These are phyloP conservation scores for Lantana camara DNA, from an alignment of 257 asterid genomes.

Conservation along the genomic window DNA sequence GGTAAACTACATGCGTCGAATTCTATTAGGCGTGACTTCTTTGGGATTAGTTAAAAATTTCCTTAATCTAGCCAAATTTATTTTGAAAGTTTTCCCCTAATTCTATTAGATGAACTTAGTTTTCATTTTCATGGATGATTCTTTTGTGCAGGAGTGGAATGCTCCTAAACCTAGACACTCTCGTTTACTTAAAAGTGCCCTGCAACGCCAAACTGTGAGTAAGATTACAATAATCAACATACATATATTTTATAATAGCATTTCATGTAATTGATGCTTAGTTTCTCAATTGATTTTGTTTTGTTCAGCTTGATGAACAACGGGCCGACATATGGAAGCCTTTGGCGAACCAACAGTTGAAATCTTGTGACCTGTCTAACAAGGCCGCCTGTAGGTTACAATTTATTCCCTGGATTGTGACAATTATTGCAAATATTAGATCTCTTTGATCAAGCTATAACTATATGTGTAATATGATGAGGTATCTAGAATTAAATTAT, in stretches of 20 bases:
- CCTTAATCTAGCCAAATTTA: background rate
- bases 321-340: constrained; percentile 76
- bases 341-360: constrained; percentile 68
- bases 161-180: constrained; percentile 90
- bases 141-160: constrained; percentile 72
- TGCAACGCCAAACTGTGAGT: constrained; percentile 78
- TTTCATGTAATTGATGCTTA: constrained; percentile 15
- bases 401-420: constrained; percentile 1
- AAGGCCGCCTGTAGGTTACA: constrained; percentile 49
- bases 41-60: background rate
- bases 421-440: background rate
- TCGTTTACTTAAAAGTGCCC: constrained; percentile 74
- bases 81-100: background rate
- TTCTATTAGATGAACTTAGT: background rate
- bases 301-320: constrained; percentile 53
- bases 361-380: constrained; percentile 41
- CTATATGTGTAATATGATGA: constrained; percentile 1
- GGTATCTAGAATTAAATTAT: background rate
- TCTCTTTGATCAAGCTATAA: background rate
- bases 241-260: constrained; percentile 12
- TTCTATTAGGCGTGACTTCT: too few relatives aligned
- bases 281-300: constrained; percentile 16
- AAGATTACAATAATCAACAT: constrained; percentile 20
- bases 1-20: constrained; percentile 3
- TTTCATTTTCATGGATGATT: constrained; percentile 21